Base-by-base conservation (phyloP, 164 flowering plant species). In the Hamamelis virginiana region DNA sequence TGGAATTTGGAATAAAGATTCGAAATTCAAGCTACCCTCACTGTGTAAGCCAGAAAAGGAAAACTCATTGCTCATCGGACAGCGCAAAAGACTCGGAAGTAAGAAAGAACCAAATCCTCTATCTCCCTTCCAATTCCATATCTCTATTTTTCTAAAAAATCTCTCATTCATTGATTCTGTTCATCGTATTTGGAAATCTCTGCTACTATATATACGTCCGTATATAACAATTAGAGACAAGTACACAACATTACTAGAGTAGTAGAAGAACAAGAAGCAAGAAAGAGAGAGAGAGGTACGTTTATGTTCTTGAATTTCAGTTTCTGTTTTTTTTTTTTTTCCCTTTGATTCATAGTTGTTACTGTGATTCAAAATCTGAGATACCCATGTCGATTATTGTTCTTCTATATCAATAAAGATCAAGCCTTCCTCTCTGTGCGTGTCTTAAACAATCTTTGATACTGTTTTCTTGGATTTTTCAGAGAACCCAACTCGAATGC, bases 1-100 rank as follows among this genome's bases (percentile, higher is more conserved):
- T 45, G 77, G 80, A 12, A 77, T 70, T 70, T 56, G 0, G 5
- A 48, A 25, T 27, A 68, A 74, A 74, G 68, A 70, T 77, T 77
- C 68, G 72, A 74, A 77, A 62, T 70, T 63, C 16, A 64, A 43
- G n/a, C 27, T 21, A 13, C 4, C 33, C 59, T 25, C 1, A 2
- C 23, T 3, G 22, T 15, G 9, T 64, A 60, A 5, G 33, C 41
- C 56, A 59, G 65, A 68, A 59, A 14, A 45, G 27, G 46, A 44
- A 68, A 51, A 8, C 13, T 19, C 47, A 28, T 58, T n/a, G 18
- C 13, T 19, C 47, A 28, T 58, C 27, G 18, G 45, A 58, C 59
- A 66, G 45, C 63, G 15, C 69, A 25, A 3, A n/a, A 33, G 6
- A 33, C 41, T 2, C 41, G 41, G 41, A 33, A 33, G 41, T 2